These are phyloP conservation scores for Heritiera littoralis DNA, from an alignment of 345 rosid species.

Conservation along the genomic window DNA sequence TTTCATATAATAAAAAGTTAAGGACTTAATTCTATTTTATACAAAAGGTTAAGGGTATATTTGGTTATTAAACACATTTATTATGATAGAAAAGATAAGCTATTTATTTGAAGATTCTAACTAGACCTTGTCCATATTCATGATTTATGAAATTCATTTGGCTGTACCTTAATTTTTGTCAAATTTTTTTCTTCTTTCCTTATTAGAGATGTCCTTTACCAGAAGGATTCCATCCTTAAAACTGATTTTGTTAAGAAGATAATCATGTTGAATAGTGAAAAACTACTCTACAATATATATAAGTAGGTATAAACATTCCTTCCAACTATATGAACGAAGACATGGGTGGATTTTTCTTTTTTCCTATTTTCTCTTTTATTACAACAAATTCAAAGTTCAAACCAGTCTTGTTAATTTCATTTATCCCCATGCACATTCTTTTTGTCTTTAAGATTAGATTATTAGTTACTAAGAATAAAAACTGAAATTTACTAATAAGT, in stretches of 20 bases:
- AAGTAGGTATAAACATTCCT: no score
- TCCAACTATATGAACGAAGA: no score
- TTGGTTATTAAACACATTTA: neutral
- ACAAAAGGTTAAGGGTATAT: no score
- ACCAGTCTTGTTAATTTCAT: slow-evolving; percentile 1
- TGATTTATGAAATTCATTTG: neutral
- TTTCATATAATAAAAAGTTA: no score
- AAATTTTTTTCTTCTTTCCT: neutral
- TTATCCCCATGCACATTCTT: neutral
- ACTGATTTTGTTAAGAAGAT: no score
- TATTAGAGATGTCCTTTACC: neutral
- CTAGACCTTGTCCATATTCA: neutral
- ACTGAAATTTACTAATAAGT: neutral
- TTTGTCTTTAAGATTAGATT: neutral
- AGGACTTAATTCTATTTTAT: no score
- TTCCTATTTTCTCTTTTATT: neutral
- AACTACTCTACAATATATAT: no score
- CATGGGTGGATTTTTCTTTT: no score
- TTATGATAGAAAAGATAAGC: neutral
- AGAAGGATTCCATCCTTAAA: no score
- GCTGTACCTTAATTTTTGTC: neutral
- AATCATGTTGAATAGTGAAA: no score
- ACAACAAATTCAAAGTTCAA: neutral
- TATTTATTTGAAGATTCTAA: neutral
- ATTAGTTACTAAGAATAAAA: neutral